A percentile compares a stretch with the other conserved stretches of the same genome.
Evolutionary conservation across 352 stramenopile species (phyloP).

Genomic region (Stramenopiles sp.): DNA sequence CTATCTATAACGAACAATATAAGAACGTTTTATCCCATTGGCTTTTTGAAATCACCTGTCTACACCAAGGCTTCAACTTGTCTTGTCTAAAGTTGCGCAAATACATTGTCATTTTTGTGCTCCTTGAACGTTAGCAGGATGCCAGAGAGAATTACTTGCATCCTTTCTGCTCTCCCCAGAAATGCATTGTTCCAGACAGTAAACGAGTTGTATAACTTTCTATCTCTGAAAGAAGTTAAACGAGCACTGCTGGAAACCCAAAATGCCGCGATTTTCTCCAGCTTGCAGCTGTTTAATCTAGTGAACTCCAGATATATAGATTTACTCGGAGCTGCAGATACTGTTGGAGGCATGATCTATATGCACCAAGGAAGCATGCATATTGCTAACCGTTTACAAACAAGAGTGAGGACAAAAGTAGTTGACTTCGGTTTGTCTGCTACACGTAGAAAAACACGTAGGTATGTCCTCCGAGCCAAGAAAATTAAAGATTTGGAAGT

Average conservation of each 20-base stretch:
- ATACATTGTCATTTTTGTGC: too few species aligned
- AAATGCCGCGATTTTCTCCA: not conserved
- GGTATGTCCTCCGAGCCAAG: not conserved
- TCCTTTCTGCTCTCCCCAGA: too few species aligned
- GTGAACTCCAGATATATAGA: not conserved
- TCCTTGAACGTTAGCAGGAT: too few species aligned
- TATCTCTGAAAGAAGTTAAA: slow-evolving; percentile 7
- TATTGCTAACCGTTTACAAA: not conserved
- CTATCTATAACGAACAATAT: too few species aligned
- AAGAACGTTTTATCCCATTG: too few species aligned
- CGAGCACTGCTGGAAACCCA: not conserved
- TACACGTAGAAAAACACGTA: not conserved
- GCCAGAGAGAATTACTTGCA: too few species aligned
- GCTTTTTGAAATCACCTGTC: too few species aligned
- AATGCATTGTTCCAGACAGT: not conserved
- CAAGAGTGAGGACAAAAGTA: not conserved
- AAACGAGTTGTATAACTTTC: not conserved
- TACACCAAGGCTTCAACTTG: too few species aligned
- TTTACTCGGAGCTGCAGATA: slow-evolving; percentile 9
- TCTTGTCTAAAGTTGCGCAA: too few species aligned
- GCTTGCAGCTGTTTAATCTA: not conserved
- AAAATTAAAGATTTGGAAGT: not conserved
- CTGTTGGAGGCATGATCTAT: not conserved
- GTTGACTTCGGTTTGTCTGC: not conserved
- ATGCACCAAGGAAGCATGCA: not conserved